These are phyloP conservation scores for Asterella californica DNA, from an alignment of 225 moss, liverwort and hornwort species.

Conservation along the genomic window DNA sequence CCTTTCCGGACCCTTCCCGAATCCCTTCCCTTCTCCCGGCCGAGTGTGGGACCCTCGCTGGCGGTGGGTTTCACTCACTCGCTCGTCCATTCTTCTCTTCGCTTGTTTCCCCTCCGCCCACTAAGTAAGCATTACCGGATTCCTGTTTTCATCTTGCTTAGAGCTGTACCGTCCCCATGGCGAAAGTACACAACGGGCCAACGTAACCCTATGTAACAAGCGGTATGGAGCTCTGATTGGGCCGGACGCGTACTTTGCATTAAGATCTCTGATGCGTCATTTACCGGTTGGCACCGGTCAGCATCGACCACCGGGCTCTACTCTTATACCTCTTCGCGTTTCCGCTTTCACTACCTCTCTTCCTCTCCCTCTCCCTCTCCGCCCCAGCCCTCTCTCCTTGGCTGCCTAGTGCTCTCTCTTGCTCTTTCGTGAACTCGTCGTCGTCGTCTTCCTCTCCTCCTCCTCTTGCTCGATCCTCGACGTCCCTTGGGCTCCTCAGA, in stretches of 20 bases:
- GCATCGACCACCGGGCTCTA: not conserved
- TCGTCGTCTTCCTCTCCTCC: not conserved
- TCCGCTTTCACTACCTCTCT: not conserved
- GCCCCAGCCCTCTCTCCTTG: not conserved
- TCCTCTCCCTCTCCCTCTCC: not conserved
- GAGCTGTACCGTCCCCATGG: not conserved
- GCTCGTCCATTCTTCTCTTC: not conserved
- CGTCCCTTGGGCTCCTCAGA: too few species aligned
- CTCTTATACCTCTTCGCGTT: conserved; percentile 12
- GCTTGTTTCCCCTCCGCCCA: conserved; percentile 6
- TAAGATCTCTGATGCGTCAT: conserved; percentile 19
- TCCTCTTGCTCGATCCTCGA: not conserved
- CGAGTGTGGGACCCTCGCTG: not conserved
- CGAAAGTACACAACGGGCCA: not conserved
- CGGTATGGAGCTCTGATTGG: conserved; percentile 22
- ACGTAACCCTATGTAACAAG: conserved; percentile 24
- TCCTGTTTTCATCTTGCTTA: not conserved
- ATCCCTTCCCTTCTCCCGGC: not conserved
- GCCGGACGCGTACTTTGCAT: conserved; percentile 4
- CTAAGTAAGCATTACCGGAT: not conserved
- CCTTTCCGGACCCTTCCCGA: not conserved
- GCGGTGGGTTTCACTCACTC: not conserved
- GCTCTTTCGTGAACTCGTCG: not conserved
- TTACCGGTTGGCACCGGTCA: conserved; percentile 20
- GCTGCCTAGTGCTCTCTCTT: not conserved